Evolutionary conservation across 2,329 filamentous ascomycete genomes (phyloP).

Genomic region (Sclerotiophoma versabilis): DNA sequence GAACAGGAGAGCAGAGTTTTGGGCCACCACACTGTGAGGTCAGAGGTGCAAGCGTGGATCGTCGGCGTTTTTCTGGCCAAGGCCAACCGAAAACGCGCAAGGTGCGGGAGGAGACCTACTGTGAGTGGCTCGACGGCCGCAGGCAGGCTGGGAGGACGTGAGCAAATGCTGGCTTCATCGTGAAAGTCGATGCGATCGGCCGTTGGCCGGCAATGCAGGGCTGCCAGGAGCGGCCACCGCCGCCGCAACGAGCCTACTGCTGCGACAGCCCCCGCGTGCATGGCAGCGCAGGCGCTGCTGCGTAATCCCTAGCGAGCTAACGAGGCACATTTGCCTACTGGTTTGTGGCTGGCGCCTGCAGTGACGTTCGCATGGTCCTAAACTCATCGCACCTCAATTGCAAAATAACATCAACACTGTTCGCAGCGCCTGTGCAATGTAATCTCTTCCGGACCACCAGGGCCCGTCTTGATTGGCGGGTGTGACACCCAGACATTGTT

Average conservation of each 20-base stretch:
- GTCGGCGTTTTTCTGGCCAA: constrained; percentile 13
- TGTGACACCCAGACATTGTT: not conserved
- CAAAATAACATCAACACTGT: not conserved
- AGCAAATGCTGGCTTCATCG: constrained; percentile 13
- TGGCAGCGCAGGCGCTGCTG: not conserved
- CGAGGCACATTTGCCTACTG: not conserved
- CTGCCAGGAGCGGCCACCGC: not conserved
- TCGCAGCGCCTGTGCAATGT: not conserved
- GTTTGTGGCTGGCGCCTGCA: not conserved
- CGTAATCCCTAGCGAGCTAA: not conserved
- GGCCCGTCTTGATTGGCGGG: not conserved
- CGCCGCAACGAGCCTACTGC: constrained; percentile 11
- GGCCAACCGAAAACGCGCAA: constrained; percentile 13
- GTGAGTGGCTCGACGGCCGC: constrained; percentile 10
- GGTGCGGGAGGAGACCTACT: constrained; percentile 7
- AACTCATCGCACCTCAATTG: not conserved
- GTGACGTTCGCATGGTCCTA: constrained; percentile 8
- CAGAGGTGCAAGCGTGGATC: constrained; percentile 8
- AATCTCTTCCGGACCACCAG: not conserved
- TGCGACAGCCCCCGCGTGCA: constrained; percentile 4
- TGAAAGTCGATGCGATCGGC: constrained; percentile 15
- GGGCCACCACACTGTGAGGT: constrained; percentile 13
- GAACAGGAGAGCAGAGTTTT: constrained; percentile 23
- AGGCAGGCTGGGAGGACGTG: not conserved
- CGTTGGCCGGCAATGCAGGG: constrained; percentile 14